Percentiles rank a stretch among this genome's conserved stretches.
These are phyloP conservation scores for Westerdykella sp. DNA, from an alignment of 2,329 filamentous ascomycete genomes.

Conservation along the genomic window DNA sequence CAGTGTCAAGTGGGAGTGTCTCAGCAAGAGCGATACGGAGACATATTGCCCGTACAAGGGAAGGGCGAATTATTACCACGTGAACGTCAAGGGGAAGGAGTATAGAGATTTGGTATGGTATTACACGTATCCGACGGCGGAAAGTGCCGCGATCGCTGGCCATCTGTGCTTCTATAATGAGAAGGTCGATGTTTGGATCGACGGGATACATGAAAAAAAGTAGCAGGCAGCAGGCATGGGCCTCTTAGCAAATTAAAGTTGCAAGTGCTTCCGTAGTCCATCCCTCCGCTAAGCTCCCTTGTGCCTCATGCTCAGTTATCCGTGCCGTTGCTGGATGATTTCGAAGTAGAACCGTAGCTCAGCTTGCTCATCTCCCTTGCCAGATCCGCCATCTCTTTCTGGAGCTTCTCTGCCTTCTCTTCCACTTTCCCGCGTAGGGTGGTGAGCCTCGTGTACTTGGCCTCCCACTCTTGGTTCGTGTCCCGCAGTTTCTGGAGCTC, in stretches of 20 bases:
- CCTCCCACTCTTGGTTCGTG: too few relatives aligned
- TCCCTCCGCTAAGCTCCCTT: too few relatives aligned
- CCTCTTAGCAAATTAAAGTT: background rate
- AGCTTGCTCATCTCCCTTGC: too few relatives aligned
- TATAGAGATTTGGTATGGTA: conserved; percentile 56
- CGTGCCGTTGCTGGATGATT: too few relatives aligned
- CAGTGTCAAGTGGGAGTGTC: conserved; percentile 41
- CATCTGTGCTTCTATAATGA: conserved; percentile 62
- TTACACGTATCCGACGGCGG: conserved; percentile 52
- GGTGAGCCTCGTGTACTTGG: too few relatives aligned
- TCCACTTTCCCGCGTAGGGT: too few relatives aligned
- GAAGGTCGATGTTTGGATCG: conserved; percentile 57
- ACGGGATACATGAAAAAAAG: conserved; percentile 42
- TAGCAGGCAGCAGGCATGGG: background rate
- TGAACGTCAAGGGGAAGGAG: conserved; percentile 43
- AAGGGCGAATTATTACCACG: conserved; percentile 55
- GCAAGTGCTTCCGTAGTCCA: too few relatives aligned
- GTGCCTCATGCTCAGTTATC: too few relatives aligned
- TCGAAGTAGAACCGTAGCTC: too few relatives aligned
- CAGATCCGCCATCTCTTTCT: too few relatives aligned
- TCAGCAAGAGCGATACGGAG: conserved; percentile 47
- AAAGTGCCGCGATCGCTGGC: conserved; percentile 52
- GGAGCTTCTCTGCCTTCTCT: too few relatives aligned
- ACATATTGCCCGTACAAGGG: conserved; percentile 64
- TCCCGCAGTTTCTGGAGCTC: too few relatives aligned